A percentile compares a stretch with the other conserved stretches of the same genome.
Evolutionary conservation across 331 rosid genomes (phyloP).

Genomic region (Rhamnella rubrinervis): DNA sequence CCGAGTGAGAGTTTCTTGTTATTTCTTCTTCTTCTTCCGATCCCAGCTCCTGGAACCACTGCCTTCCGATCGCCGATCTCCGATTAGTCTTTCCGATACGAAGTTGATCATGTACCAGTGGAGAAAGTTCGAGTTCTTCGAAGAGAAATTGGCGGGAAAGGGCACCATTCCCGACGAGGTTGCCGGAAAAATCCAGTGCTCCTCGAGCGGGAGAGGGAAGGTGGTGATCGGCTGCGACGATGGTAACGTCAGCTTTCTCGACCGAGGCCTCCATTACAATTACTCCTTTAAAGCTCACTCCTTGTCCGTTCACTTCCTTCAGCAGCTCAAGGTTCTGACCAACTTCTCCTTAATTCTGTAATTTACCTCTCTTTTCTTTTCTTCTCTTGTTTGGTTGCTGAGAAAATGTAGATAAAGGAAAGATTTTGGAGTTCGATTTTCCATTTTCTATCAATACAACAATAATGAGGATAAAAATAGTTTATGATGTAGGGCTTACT

Average conservation of each 20-base stretch:
- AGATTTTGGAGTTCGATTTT: neutral
- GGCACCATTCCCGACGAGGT: constrained; percentile 64
- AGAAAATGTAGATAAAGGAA: constrained; percentile 5
- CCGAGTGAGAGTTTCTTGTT: neutral
- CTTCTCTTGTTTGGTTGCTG: neutral
- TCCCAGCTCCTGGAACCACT: constrained; percentile 1
- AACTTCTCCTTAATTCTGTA: neutral
- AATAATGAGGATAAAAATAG: neutral
- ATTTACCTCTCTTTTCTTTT: neutral
- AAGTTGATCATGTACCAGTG: constrained; percentile 72
- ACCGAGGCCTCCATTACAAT: constrained; percentile 86
- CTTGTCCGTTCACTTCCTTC: constrained; percentile 73
- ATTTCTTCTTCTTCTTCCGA: neutral
- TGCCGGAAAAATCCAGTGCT: constrained; percentile 59
- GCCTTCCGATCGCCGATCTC: constrained; percentile 3
- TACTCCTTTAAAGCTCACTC: constrained; percentile 84
- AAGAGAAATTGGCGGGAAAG: constrained; percentile 77
- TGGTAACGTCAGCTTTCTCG: constrained; percentile 74
- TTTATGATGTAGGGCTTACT: neutral
- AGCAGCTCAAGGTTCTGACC: constrained; percentile 85
- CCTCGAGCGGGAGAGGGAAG: constrained; percentile 94
- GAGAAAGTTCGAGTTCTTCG: constrained; percentile 97
- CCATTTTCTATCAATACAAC: neutral
- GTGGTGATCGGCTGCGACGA: constrained; percentile 81
- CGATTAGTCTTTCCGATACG: neutral